phyloP scores from a whole-genome alignment of 2,329 filamentous ascomycete genomes.

The Colletotrichum sp. region DNA sequence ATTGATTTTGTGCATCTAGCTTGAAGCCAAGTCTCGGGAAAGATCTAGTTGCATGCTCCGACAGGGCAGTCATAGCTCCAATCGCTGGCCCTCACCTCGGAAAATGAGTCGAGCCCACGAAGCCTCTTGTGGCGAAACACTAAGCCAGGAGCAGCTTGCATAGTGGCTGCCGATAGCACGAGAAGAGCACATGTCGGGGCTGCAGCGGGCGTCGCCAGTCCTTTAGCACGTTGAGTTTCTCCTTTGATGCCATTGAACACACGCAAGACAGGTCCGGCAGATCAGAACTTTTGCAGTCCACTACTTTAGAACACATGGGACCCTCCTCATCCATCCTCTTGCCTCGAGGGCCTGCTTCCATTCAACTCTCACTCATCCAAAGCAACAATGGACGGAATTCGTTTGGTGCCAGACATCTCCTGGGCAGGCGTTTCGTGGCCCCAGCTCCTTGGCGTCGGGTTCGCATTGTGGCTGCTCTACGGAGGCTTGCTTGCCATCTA shows the following conservation, averaged over 20 bases:
- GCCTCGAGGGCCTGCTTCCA: background rate
- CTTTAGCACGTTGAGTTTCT: background rate
- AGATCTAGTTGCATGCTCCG: background rate
- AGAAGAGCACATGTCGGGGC: background rate
- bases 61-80: background rate
- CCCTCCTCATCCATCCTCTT: background rate
- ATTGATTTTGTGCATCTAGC: background rate
- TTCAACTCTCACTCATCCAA: background rate
- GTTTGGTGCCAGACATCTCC: background rate
- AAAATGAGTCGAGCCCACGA: background rate
- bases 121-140: background rate
- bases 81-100: background rate
- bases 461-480: background rate
- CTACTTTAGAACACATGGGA: background rate
- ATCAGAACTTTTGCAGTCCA: background rate
- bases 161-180: background rate
- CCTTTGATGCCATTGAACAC: background rate
- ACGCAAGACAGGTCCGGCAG: background rate
- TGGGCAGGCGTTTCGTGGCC: background rate
- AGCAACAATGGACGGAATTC: background rate
- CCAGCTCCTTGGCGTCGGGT: background rate
- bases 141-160: background rate
- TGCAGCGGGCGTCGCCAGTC: background rate
- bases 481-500: constrained; percentile 11
- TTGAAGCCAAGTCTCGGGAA: background rate